A percentile compares a stretch with the other conserved stretches of the same genome.
phyloP scores from a whole-genome alignment of 495 filamentous ascomycete species.

The Penicillium coprophilum region DNA sequence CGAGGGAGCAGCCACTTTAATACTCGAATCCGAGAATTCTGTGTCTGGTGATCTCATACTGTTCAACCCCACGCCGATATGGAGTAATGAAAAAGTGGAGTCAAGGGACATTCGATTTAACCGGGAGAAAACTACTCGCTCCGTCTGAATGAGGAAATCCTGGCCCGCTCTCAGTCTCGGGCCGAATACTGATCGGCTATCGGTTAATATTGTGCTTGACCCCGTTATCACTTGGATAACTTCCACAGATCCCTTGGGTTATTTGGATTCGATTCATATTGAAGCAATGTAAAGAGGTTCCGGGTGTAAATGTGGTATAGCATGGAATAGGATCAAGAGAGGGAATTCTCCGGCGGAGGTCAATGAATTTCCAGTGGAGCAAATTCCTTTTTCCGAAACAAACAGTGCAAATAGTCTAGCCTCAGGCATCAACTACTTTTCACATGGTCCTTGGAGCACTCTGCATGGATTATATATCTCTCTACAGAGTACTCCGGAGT shows the following conservation, averaged over 20 bases:
- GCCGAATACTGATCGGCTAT: slow-evolving; percentile 24
- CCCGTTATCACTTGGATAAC: background rate
- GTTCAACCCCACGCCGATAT: slow-evolving; percentile 11
- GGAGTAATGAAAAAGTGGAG: slow-evolving; percentile 21
- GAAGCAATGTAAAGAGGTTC: background rate
- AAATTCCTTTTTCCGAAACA: slow-evolving; percentile 14
- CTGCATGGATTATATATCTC: too few species aligned
- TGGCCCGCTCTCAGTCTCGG: slow-evolving; percentile 13
- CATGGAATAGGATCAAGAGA: slow-evolving; percentile 12
- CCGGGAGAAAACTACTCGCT: slow-evolving; percentile 24
- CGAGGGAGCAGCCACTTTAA: slow-evolving; percentile 23
- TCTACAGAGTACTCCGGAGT: too few species aligned
- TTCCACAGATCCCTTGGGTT: background rate
- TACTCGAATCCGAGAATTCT: slow-evolving; percentile 10
- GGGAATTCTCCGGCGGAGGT: slow-evolving; percentile 42
- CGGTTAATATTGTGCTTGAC: slow-evolving; percentile 24
- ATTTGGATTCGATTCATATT: background rate
- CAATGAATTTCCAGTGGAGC: slow-evolving; percentile 25
- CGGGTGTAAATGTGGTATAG: background rate
- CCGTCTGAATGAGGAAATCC: slow-evolving; percentile 12
- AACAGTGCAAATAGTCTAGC: slow-evolving; percentile 8
- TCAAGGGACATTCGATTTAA: slow-evolving; percentile 31
- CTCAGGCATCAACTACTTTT: background rate
- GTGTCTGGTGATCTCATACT: slow-evolving; percentile 14
- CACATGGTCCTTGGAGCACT: too few species aligned